Percentiles rank a stretch among this genome's conserved stretches.
phyloP scores from a whole-genome alignment of 345 rosid genomes.

The Odontarrhena argentea region DNA sequence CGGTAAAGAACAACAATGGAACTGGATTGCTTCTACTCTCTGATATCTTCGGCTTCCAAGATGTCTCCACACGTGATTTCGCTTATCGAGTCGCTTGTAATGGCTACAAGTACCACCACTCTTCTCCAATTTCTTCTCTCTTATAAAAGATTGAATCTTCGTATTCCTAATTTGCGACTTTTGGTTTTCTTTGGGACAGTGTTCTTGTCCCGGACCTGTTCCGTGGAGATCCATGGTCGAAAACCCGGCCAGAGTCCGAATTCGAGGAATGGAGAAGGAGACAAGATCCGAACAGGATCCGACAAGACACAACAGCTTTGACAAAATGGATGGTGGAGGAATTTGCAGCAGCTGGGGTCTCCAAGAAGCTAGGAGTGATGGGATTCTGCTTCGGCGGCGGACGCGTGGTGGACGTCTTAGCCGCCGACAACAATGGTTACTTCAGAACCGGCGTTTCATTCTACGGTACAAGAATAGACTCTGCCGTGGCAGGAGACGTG shows the following conservation, averaged over 20 bases:
- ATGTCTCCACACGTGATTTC: slow-evolving; percentile 77
- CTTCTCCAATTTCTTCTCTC: slow-evolving; percentile 22
- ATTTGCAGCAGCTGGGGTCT: slow-evolving; percentile 71
- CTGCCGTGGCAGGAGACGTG: slow-evolving; percentile 44
- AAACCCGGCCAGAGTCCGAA: slow-evolving; percentile 47
- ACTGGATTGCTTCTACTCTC: slow-evolving; percentile 71
- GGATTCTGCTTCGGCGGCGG: slow-evolving; percentile 96
- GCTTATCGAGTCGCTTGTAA: slow-evolving; percentile 90
- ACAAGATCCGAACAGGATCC: slow-evolving; percentile 58
- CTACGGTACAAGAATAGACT: slow-evolving; percentile 81
- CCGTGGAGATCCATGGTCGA: slow-evolving; percentile 79
- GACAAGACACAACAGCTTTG: slow-evolving; percentile 52
- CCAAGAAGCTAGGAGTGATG: slow-evolving; percentile 76
- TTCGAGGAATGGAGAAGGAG: slow-evolving; percentile 58
- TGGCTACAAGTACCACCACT: slow-evolving; percentile 65
- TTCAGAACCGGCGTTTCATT: slow-evolving; percentile 75
- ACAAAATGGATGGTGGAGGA: slow-evolving; percentile 81
- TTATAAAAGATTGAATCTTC: background rate
- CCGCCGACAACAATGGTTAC: slow-evolving; percentile 51
- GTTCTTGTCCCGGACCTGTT: slow-evolving; percentile 90
- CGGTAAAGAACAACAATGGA: slow-evolving; percentile 86
- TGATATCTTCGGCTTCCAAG: slow-evolving; percentile 79
- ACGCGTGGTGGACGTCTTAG: slow-evolving; percentile 61
- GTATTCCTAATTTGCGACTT: background rate
- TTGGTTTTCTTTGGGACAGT: slow-evolving; percentile 45